Evolutionary conservation across 495 filamentous ascomycete species (phyloP).

Genomic region (Aspergillus cavernicola): DNA sequence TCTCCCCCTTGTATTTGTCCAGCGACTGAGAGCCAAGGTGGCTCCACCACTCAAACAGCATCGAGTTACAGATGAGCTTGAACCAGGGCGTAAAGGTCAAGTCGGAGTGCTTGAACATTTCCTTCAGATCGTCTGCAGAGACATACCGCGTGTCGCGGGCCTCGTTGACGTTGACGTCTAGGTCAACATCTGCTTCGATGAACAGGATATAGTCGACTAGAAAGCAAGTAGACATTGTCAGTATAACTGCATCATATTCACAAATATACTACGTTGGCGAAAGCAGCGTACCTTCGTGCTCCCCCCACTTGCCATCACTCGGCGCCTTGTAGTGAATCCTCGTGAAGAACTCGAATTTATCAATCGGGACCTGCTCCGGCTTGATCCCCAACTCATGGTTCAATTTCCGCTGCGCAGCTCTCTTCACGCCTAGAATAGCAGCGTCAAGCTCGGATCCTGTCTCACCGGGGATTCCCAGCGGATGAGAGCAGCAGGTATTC

Average conservation of each 20-base stretch:
- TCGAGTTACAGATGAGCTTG: slow-evolving; percentile 95
- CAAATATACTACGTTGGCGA: too few species aligned
- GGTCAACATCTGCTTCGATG: slow-evolving; percentile 87
- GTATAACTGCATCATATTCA: too few species aligned
- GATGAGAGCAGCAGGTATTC: slow-evolving; percentile 99
- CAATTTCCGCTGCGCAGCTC: slow-evolving; percentile 88
- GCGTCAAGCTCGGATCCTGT: slow-evolving; percentile 79
- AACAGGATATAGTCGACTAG: slow-evolving; percentile 99
- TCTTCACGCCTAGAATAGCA: slow-evolving; percentile 78
- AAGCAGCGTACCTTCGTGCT: slow-evolving; percentile 81
- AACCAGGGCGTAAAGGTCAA: slow-evolving; percentile 98
- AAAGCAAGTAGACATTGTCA: slow-evolving; percentile 11
- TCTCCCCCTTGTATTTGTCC: slow-evolving; percentile 83
- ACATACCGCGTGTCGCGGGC: slow-evolving; percentile 81
- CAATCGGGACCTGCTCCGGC: slow-evolving; percentile 81
- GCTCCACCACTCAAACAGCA: slow-evolving; percentile 99
- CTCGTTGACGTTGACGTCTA: slow-evolving; percentile 81
- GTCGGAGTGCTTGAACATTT: slow-evolving; percentile 74
- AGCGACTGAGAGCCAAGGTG: slow-evolving; percentile 71
- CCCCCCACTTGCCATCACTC: slow-evolving; percentile 96
- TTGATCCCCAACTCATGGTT: slow-evolving; percentile 94
- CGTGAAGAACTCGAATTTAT: slow-evolving; percentile 90
- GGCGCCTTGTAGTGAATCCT: slow-evolving; percentile 97
- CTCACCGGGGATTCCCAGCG: slow-evolving; percentile 85
- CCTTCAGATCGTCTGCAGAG: slow-evolving; percentile 73